A percentile compares a stretch with the other conserved stretches of the same genome.
Conservation (phyloP, 768 basidiomycete species). For the Termitomyces sp. region DNA sequence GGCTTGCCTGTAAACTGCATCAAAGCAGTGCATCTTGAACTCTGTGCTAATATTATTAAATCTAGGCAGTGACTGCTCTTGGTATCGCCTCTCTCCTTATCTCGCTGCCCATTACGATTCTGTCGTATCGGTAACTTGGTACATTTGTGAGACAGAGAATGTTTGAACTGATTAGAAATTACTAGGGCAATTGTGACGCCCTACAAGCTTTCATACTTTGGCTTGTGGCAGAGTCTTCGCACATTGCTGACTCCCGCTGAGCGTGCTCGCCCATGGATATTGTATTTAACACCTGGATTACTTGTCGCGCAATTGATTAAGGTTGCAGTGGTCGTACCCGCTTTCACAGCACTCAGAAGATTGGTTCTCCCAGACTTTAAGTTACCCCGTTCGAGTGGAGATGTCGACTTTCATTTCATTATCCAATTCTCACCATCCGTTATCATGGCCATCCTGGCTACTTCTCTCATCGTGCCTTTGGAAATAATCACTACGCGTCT, state of each 20-base stretch:
- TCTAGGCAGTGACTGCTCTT: not conserved
- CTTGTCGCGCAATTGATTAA: constrained; percentile 52
- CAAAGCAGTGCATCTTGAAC: not conserved
- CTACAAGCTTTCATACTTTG: constrained; percentile 63
- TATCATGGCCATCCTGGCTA: constrained; percentile 47
- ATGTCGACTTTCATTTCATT: not conserved
- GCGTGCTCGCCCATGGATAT: constrained; percentile 67
- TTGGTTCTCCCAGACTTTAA: not conserved
- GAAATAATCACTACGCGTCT: constrained; percentile 75
- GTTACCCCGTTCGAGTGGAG: not conserved
- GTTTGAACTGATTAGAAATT: constrained; percentile 1
- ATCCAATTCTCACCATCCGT: constrained; percentile 20
- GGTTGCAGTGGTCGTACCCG: constrained; percentile 31
- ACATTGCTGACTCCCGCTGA: constrained; percentile 76
- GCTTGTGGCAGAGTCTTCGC: constrained; percentile 55
- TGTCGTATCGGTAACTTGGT: constrained; percentile 7
- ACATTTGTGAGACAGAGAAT: not conserved
- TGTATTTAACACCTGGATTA: constrained; percentile 75
- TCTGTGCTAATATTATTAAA: not conserved
- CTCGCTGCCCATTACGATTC: constrained; percentile 4
- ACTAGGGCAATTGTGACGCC: constrained; percentile 77
- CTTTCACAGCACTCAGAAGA: not conserved
- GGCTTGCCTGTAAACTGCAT: not conserved
- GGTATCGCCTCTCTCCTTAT: not conserved
- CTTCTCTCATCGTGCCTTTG: constrained; percentile 60